Base-by-base conservation (phyloP, 495 filamentous ascomycete genomes). In the Lepraria neglecta region DNA sequence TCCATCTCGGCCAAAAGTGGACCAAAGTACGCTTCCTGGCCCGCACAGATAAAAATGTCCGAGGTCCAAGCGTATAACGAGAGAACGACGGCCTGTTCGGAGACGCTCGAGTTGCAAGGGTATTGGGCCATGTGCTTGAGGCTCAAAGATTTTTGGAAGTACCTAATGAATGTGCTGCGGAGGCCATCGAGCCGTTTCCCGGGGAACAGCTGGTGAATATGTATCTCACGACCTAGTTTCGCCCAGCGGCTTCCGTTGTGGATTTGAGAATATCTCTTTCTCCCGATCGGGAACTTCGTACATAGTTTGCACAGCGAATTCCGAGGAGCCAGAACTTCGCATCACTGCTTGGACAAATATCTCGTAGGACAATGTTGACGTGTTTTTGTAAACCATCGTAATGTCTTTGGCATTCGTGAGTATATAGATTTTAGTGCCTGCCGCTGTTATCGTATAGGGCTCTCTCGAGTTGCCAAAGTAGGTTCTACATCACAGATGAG, bases 21-120 rank as follows among this genome's bases (percentile, higher is more conserved):
- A 1, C 69, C 69, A 52, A 72, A 72, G 33, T 64, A 70, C 27
- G 58, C 64, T 51, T 58, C 21, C 44, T 67, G 64, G 4, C 68
- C 64, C n/a, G 56, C 50, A 14, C 46, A 52, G 15, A 59, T 57
- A 60, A 70, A 60, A 57, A 60, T 15, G 15, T 72, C 62, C 0
- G 66, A 66, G 24, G 43, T 55, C 67, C 68, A 70, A n/a, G n/a
- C 33, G 30, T 35, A 30, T 54, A 50, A 0, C 67, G 46, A 15
- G 68, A 42, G 38, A 42, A 14, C 6, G 6, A 42, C 38, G 14
- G 14, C 14, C 6, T 6, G 38, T 42, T 14, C 38, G 6, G 6
- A 6, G 38, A 6, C 38, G 6, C 14, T 6, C 6, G 38, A 42
- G 38, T 14, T 42, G 6, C 14, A 42, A 42, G 38, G 14, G 6